Evolutionary conservation across 768 basidiomycete genomes (phyloP).

Genomic region (Boletus tomentosulus): DNA sequence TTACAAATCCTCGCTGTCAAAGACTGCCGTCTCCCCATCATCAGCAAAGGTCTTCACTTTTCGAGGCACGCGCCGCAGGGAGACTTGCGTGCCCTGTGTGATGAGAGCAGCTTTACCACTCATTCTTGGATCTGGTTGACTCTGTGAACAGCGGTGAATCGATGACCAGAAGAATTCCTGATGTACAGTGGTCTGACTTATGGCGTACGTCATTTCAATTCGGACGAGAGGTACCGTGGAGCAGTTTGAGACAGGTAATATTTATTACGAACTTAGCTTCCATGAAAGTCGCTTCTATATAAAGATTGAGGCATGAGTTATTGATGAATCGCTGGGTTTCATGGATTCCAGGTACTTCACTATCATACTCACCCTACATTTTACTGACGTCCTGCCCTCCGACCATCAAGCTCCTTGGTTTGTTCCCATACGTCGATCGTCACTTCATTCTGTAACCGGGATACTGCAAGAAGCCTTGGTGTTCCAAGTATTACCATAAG

Average conservation of each 20-base stretch:
- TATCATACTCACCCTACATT: slow-evolving; percentile 8
- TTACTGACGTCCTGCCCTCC: slow-evolving; percentile 29
- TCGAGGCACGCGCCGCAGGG: slow-evolving; percentile 22
- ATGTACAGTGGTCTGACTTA: slow-evolving; percentile 5
- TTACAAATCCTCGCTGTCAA: slow-evolving; percentile 34
- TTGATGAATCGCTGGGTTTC: not conserved
- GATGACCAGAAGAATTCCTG: not conserved
- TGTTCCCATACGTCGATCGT: slow-evolving; percentile 59
- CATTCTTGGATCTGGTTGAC: slow-evolving; percentile 11
- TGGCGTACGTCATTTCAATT: slow-evolving; percentile 4
- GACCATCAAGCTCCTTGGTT: slow-evolving; percentile 55
- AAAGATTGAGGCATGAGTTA: not conserved
- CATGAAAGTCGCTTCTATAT: not conserved
- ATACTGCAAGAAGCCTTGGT: slow-evolving; percentile 58
- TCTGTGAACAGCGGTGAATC: not conserved
- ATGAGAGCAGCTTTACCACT: slow-evolving; percentile 9
- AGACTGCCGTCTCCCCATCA: slow-evolving; percentile 22
- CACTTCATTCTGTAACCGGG: slow-evolving; percentile 52
- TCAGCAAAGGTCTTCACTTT: slow-evolving; percentile 12
- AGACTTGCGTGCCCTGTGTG: slow-evolving; percentile 20
- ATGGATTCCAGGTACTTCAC: not conserved
- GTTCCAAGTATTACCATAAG: slow-evolving; percentile 6
- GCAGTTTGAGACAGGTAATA: not conserved
- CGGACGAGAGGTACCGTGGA: not conserved
- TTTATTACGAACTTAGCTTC: slow-evolving; percentile 1